phyloP scores from a whole-genome alignment of 2,329 filamentous ascomycete genomes.

The Cladobotryum protrusum region DNA sequence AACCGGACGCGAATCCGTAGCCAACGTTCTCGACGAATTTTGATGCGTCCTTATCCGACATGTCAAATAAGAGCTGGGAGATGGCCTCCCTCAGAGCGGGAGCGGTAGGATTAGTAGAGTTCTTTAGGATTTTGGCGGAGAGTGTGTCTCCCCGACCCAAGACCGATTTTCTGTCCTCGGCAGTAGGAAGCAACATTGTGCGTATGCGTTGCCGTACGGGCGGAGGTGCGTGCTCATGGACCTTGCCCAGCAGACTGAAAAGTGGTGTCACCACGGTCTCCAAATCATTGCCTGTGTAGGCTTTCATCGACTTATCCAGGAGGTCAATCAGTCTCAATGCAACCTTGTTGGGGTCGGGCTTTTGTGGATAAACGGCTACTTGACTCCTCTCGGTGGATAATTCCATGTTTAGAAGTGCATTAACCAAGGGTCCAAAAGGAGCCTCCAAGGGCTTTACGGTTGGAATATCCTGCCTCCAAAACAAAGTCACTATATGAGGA shows the following conservation, averaged over 20 bases:
- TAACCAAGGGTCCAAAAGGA: constrained; percentile 66
- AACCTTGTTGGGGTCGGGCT: constrained; percentile 49
- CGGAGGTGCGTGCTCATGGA: constrained; percentile 64
- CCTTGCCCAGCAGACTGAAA: constrained; percentile 62
- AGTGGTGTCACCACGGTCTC: constrained; percentile 67
- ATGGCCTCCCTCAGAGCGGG: constrained; percentile 69
- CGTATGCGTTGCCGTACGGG: constrained; percentile 57
- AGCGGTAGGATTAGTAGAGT: constrained; percentile 67
- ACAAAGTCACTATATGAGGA: constrained; percentile 62
- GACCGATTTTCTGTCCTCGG: constrained; percentile 67
- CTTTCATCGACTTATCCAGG: constrained; percentile 58
- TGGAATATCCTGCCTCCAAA: constrained; percentile 54
- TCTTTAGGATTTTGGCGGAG: constrained; percentile 67
- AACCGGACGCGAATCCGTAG: constrained; percentile 89
- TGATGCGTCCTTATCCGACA: constrained; percentile 73
- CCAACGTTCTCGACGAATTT: constrained; percentile 87
- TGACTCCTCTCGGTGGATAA: constrained; percentile 49
- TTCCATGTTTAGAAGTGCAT: constrained; percentile 74
- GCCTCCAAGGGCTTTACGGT: constrained; percentile 63
- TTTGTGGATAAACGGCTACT: constrained; percentile 59
- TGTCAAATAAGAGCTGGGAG: constrained; percentile 74
- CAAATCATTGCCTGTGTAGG: constrained; percentile 62
- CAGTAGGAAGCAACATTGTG: constrained; percentile 64
- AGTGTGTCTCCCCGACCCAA: constrained; percentile 71
- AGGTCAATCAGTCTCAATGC: constrained; percentile 62